These are phyloP conservation scores for Flueggea neowawraea DNA, from an alignment of 441 rosid genomes.

Conservation along the genomic window DNA sequence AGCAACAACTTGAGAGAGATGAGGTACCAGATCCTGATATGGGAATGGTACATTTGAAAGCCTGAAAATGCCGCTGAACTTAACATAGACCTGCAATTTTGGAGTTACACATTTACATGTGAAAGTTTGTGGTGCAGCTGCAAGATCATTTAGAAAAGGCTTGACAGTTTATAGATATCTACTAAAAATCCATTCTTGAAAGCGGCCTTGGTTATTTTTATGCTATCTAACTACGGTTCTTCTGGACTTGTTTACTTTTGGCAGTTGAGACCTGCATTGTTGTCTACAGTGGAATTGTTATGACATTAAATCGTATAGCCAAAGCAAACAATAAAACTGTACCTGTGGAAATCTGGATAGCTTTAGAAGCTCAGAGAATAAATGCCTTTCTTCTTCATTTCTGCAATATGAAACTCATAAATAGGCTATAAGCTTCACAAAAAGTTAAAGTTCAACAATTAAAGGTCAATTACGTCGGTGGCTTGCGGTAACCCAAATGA, in stretches of 20 bases:
- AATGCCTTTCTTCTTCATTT: slow-evolving; percentile 51
- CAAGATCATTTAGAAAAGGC: no score
- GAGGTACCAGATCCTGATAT: slow-evolving; percentile 51
- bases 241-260: no score
- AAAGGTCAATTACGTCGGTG: slow-evolving; percentile 32
- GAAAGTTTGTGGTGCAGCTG: no score
- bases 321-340: background rate
- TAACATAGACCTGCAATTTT: slow-evolving; percentile 63
- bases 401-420: slow-evolving; percentile 35
- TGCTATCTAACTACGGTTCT: no score
- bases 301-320: no score
- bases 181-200: no score
- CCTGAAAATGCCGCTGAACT: slow-evolving; percentile 86
- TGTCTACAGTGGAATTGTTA: no score
- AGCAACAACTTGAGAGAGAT: slow-evolving; percentile 55
- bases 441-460: background rate
- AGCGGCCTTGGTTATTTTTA: no score
- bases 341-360: slow-evolving; percentile 88
- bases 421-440: slow-evolving; percentile 1
- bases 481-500: slow-evolving; percentile 92
- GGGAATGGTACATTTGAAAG: slow-evolving; percentile 70
- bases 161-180: no score
- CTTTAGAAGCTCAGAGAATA: slow-evolving; percentile 64
- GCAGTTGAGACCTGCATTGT: no score
- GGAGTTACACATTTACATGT: slow-evolving; percentile 7